A percentile compares a stretch with the other conserved stretches of the same genome.
These are phyloP conservation scores for Myxozyma mucilagina DNA, from an alignment of 805 yeast genomes.

Conservation along the genomic window DNA sequence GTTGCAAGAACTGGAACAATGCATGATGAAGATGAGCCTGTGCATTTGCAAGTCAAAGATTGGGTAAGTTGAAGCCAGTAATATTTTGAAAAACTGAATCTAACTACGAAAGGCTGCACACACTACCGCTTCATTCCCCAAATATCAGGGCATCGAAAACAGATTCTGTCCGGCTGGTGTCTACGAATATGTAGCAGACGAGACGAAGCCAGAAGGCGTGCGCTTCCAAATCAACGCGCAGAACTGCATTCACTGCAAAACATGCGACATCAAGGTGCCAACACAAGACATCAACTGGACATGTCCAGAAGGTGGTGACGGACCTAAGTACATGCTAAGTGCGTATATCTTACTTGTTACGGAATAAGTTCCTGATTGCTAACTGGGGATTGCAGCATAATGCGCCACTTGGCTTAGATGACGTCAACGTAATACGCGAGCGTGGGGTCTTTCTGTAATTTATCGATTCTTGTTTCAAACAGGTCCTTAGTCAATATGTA, in stretches of 20 bases:
- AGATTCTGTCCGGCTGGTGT: slow-evolving; percentile 99
- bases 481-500: background rate
- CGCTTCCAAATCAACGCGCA: slow-evolving; percentile 92
- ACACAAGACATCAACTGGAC: slow-evolving; percentile 92
- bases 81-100: background rate
- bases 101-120: slow-evolving; percentile 49
- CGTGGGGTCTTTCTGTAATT: background rate
- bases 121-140: slow-evolving; percentile 67
- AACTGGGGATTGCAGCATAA: background rate
- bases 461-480: too few species aligned
- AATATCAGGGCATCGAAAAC: slow-evolving; percentile 82
- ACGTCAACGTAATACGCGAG: background rate
- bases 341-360: background rate
- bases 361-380: background rate
- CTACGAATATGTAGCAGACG: slow-evolving; percentile 85
- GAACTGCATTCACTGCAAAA: slow-evolving; percentile 97
- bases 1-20: slow-evolving; percentile 95
- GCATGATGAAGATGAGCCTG: slow-evolving; percentile 91
- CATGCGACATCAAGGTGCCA: slow-evolving; percentile 91
- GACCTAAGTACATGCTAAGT: slow-evolving; percentile 70
- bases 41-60: slow-evolving; percentile 65
- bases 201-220: slow-evolving; percentile 57
- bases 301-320: slow-evolving; percentile 99
- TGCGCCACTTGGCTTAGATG: background rate
- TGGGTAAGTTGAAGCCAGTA: slow-evolving; percentile 22